Evolutionary conservation across 441 rosid species (phyloP).

Genomic region (Brassica hybrid): DNA sequence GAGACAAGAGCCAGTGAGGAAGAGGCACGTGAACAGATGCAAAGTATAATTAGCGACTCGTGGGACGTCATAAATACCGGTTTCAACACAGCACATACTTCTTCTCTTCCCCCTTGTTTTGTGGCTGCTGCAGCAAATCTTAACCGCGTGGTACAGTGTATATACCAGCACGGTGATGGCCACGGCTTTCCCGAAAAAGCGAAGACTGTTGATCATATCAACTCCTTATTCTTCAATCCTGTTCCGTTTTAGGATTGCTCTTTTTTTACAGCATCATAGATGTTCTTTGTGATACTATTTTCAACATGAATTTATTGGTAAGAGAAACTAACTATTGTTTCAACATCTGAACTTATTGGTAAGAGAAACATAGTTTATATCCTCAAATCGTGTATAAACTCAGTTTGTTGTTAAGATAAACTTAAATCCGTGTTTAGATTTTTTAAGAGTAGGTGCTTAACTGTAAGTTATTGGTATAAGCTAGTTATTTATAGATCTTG

Average conservation of each 20-base stretch:
- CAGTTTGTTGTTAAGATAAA: not conserved
- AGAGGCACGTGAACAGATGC: slow-evolving; percentile 34
- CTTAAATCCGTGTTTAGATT: not conserved
- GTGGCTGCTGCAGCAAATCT: slow-evolving; percentile 18
- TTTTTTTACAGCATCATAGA: not conserved
- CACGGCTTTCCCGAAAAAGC: not conserved
- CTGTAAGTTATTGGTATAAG: too few species aligned
- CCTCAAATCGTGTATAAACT: not conserved
- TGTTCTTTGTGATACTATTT: not conserved
- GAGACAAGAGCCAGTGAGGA: slow-evolving; percentile 39
- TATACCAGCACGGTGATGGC: slow-evolving; percentile 29
- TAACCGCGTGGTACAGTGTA: slow-evolving; percentile 24
- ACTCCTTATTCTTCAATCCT: slow-evolving; percentile 18
- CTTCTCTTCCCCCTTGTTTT: slow-evolving; percentile 21
- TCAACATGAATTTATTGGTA: not conserved
- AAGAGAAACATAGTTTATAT: not conserved
- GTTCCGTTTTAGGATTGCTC: not conserved
- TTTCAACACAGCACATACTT: not conserved
- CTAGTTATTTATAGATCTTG: too few species aligned
- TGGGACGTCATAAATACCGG: slow-evolving; percentile 43
- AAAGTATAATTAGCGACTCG: slow-evolving; percentile 29
- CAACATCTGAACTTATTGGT: not conserved
- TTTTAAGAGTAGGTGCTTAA: not conserved
- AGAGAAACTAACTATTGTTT: not conserved
- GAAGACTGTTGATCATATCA: slow-evolving; percentile 23